A percentile compares a stretch with the other conserved stretches of the same genome.
Evolutionary conservation across 2,329 filamentous ascomycete species (phyloP).

Genomic region (Botrytis squamosa): DNA sequence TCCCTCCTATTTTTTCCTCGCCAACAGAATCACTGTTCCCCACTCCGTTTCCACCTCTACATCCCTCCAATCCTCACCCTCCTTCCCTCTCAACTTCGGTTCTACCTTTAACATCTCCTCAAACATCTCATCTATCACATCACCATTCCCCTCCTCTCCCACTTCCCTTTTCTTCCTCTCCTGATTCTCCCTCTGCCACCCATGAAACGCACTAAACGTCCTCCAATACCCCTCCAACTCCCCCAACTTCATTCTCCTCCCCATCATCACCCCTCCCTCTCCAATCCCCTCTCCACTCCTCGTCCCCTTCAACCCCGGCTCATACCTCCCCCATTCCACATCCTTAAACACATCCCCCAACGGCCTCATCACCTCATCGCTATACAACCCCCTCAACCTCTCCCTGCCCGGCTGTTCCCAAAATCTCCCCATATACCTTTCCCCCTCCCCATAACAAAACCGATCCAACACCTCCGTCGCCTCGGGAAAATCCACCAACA

Average conservation of each 20-base stretch:
- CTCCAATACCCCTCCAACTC: conserved; percentile 60
- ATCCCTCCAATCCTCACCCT: conserved; percentile 51
- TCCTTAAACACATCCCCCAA: conserved; percentile 53
- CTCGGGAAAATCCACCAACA: conserved; percentile 52
- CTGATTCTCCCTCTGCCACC: conserved; percentile 57
- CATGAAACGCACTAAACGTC: conserved; percentile 59
- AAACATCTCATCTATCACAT: conserved; percentile 62
- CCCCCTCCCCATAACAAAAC: conserved; percentile 54
- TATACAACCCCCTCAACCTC: conserved; percentile 52
- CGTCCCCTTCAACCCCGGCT: conserved; percentile 48
- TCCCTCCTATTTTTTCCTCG: conserved; percentile 43
- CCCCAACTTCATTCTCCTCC: conserved; percentile 53
- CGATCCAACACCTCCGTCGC: conserved; percentile 54
- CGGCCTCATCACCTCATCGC: conserved; percentile 48
- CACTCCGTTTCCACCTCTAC: conserved; percentile 57
- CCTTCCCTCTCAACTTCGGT: conserved; percentile 49
- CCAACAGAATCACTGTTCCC: conserved; percentile 60
- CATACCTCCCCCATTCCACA: conserved; percentile 55
- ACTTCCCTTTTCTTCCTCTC: conserved; percentile 49
- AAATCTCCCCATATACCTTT: conserved; percentile 54
- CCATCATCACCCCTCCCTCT: conserved; percentile 50
- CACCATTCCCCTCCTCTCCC: conserved; percentile 56
- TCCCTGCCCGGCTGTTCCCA: conserved; percentile 62
- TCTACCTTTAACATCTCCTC: conserved; percentile 56
- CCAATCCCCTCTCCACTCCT: conserved; percentile 34